These are phyloP conservation scores for Paracamarosporium sp. DNA, from an alignment of 2,329 filamentous ascomycete species.

Conservation along the genomic window DNA sequence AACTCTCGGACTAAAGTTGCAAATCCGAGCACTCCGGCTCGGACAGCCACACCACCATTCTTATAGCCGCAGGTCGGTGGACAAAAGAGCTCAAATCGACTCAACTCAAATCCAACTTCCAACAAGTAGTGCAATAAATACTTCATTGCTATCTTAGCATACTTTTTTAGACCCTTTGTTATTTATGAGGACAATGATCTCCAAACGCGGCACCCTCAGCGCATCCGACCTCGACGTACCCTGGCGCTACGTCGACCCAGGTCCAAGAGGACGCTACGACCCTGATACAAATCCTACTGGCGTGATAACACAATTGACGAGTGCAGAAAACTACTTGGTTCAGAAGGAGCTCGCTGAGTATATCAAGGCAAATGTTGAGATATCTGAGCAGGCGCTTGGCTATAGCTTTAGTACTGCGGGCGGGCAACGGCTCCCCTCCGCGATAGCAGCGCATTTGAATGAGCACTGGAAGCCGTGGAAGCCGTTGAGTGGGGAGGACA, in stretches of 20 bases:
- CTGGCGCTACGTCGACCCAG: slow-evolving; percentile 16
- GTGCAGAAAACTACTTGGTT: slow-evolving; percentile 62
- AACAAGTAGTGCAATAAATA: too few relatives aligned
- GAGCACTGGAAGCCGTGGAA: slow-evolving; percentile 27
- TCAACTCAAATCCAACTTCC: too few relatives aligned
- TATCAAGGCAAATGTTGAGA: slow-evolving; percentile 47
- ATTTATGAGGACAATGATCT: neutral
- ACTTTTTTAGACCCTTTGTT: too few relatives aligned
- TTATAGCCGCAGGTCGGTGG: neutral
- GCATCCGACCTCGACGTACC: slow-evolving; percentile 18
- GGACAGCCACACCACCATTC: neutral
- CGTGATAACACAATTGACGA: slow-evolving; percentile 55
- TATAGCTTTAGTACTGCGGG: slow-evolving; percentile 49
- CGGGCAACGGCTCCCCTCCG: slow-evolving; percentile 44
- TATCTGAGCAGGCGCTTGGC: slow-evolving; percentile 44
- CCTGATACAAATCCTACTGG: slow-evolving; percentile 51
- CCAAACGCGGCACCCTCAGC: slow-evolving; percentile 15
- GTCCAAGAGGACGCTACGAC: slow-evolving; percentile 42
- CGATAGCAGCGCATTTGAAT: slow-evolving; percentile 53
- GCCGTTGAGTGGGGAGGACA: slow-evolving; percentile 42
- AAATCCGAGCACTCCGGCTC: neutral
- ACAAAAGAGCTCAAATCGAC: neutral
- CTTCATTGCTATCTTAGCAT: too few relatives aligned
- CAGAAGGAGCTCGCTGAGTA: slow-evolving; percentile 53
- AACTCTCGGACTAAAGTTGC: neutral